Evolutionary conservation across 805 yeast genomes (phyloP), one percentile per base, ranked within the genome.

Genomic region (Metahyphopichia silvanorum): DNA sequence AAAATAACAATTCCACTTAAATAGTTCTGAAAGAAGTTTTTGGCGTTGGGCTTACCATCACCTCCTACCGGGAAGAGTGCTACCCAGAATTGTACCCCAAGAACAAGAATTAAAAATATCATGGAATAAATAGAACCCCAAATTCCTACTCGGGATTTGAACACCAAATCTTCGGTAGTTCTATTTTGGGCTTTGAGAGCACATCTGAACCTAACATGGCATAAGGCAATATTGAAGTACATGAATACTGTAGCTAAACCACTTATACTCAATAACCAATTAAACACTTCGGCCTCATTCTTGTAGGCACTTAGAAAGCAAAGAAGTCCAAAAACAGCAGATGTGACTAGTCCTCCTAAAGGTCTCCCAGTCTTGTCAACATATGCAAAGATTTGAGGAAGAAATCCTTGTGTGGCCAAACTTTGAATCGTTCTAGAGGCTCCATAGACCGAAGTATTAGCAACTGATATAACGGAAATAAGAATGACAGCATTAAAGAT

Each of bases 401-500:
- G 83, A 47, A 76, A 71, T 7, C 86, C 85, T 56, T 80, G 85
- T 37, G 76, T 78, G 12, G 87, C 81, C 47, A 83, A 61, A 16
- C 86, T 74, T 33, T 76, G 77, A 33, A 83, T 51, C 7, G 86
- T 69, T 67, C 91, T 74, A 30, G 88, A 80, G 39, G 80, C 74
- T n/a, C 82, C 85, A 53, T 71, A 83, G 25, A 82, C 76, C 1
- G 88, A 76, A 16, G 87, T 76, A 64, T 82, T 83, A 44, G 86
- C 88, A 33, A 82, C 89, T 5, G 89, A 82, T 34, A 81, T 58
- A 16, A 83, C 86, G 3, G 89, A 79, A 37, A 82, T 57, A 61
- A 83, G 64, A 44, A 83, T 81, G 25, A 82, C 87, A 13, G 78
- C 86, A 52, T 83, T 83, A 65, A 83, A 80, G 40, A 83, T 74